Conservation (phyloP, 306 rosid genomes). For the Vigna mungo region DNA sequence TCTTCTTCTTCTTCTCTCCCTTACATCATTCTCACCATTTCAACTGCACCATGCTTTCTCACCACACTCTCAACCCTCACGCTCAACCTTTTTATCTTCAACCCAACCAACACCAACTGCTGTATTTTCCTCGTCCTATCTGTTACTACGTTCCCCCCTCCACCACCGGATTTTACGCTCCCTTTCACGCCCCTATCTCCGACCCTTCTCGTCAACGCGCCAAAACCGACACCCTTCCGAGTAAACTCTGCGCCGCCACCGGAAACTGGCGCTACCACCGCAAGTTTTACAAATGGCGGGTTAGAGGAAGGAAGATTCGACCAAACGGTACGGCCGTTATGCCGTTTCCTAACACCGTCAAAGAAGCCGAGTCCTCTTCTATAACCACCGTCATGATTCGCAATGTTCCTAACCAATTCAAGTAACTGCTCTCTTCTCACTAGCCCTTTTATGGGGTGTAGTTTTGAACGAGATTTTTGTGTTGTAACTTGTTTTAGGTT, state of each 20-base stretch:
- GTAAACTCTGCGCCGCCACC: too few species aligned
- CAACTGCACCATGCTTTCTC: not conserved
- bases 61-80: constrained; percentile 19
- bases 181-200: not conserved
- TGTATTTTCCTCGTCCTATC: not conserved
- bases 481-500: constrained; percentile 1
- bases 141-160: not conserved
- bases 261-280: not conserved
- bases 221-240: not conserved
- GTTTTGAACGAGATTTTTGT: not conserved
- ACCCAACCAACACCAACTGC: not conserved
- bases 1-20: too few species aligned
- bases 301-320: not conserved
- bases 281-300: not conserved
- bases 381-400: constrained; percentile 46
- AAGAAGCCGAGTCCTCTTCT: not conserved
- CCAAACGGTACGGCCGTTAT: not conserved
- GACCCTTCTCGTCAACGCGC: not conserved
- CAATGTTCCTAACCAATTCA: constrained; percentile 37
- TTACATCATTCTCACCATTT: not conserved
- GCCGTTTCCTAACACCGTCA: constrained; percentile 23
- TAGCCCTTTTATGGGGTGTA: not conserved
- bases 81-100: not conserved
- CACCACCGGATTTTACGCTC: not conserved
- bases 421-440: not conserved